Evolutionary conservation across 2,329 filamentous ascomycete species (phyloP).

Genomic region (Cercospora brassicicola): DNA sequence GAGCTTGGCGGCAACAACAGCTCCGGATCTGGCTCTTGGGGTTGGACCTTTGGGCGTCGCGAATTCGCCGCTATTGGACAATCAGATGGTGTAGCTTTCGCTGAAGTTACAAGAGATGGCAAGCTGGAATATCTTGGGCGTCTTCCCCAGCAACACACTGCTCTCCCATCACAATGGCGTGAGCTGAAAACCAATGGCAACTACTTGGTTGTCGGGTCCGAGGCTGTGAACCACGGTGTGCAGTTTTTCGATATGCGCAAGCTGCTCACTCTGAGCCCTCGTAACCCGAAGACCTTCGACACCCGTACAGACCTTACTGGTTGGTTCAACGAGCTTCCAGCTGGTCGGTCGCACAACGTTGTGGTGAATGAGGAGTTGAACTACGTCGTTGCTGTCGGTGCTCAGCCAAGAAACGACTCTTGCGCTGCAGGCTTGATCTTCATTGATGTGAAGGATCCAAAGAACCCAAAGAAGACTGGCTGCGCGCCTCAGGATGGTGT

Average conservation of each 20-base stretch:
- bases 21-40: constrained; percentile 53
- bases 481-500: constrained; percentile 52
- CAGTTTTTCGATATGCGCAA: constrained; percentile 65
- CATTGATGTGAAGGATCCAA: constrained; percentile 54
- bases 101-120: constrained; percentile 54
- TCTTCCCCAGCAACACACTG: constrained; percentile 50
- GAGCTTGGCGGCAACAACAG: constrained; percentile 52
- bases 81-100: constrained; percentile 57
- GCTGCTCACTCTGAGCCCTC: constrained; percentile 52
- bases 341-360: constrained; percentile 55
- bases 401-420: constrained; percentile 45
- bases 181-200: constrained; percentile 52
- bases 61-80: constrained; percentile 59
- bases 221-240: constrained; percentile 55
- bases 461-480: constrained; percentile 52
- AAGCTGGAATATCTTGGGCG: constrained; percentile 57
- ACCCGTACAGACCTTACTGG: constrained; percentile 39
- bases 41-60: constrained; percentile 55
- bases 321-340: constrained; percentile 48
- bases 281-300: constrained; percentile 47
- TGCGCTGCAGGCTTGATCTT: constrained; percentile 57
- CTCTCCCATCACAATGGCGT: constrained; percentile 52
- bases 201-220: constrained; percentile 47
- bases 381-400: constrained; percentile 49
- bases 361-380: constrained; percentile 53